Percentiles rank a stretch among this genome's conserved stretches.
phyloP scores from a whole-genome alignment of 805 yeast genomes.

The Ogataea angusta region DNA sequence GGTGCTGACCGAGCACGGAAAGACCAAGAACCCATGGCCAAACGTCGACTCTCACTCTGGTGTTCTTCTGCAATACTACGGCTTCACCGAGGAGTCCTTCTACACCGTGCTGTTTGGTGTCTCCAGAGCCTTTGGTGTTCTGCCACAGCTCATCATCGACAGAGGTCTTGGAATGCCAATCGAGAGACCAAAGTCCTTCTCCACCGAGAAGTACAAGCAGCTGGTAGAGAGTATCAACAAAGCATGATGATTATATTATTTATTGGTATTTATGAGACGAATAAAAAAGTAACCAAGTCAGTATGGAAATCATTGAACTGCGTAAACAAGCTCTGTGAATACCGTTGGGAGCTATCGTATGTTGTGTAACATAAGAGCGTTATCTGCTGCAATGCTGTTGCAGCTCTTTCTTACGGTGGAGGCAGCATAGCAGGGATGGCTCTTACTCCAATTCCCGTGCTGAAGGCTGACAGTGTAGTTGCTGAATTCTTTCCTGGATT shows the following conservation, averaged over 20 bases:
- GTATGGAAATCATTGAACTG: neutral
- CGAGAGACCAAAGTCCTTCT: slow-evolving; percentile 91
- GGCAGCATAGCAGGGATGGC: too few relatives aligned
- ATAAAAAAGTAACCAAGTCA: neutral
- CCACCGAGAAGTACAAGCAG: slow-evolving; percentile 88
- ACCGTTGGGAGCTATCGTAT: neutral
- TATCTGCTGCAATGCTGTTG: too few relatives aligned
- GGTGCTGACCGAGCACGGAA: slow-evolving; percentile 79
- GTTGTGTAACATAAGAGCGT: too few relatives aligned
- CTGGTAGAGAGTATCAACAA: slow-evolving; percentile 47
- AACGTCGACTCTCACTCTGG: slow-evolving; percentile 88
- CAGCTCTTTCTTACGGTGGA: too few relatives aligned
- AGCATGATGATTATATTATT: slow-evolving; percentile 11
- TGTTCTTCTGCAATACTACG: slow-evolving; percentile 80
- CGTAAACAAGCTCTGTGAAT: neutral
- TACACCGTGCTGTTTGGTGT: slow-evolving; percentile 87
- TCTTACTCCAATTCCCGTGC: too few relatives aligned
- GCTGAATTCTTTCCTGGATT: too few relatives aligned
- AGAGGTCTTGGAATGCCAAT: slow-evolving; percentile 79
- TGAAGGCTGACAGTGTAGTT: too few relatives aligned
- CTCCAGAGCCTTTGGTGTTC: slow-evolving; percentile 80
- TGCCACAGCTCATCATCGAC: slow-evolving; percentile 82
- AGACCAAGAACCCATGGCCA: slow-evolving; percentile 93
- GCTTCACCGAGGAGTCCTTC: slow-evolving; percentile 76
- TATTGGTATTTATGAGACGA: slow-evolving; percentile 10